Percentiles rank a stretch among this genome's conserved stretches.
phyloP scores from a whole-genome alignment of 352 stramenopile species.

The Phytophthora vignae region DNA sequence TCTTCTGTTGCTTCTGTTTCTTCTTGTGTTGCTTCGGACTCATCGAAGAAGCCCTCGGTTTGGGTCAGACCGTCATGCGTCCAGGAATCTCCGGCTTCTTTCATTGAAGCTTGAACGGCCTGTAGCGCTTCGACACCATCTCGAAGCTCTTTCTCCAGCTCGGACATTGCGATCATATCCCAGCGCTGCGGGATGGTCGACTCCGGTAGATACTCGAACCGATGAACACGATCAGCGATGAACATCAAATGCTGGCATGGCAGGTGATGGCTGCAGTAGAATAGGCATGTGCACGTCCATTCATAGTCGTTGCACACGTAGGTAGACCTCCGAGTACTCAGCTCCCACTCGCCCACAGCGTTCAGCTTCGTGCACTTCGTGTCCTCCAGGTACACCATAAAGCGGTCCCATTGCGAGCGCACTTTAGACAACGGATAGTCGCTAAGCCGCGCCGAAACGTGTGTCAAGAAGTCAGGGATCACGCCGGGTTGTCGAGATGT shows the following conservation, averaged over 20 bases:
- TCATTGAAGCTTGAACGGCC: background rate
- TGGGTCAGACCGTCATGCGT: background rate
- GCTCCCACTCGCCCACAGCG: background rate
- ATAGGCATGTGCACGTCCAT: background rate
- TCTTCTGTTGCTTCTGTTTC: background rate
- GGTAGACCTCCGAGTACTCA: background rate
- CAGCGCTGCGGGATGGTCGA: background rate
- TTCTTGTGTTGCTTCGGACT: background rate
- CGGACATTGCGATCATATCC: background rate
- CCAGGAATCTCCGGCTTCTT: background rate
- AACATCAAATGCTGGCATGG: background rate
- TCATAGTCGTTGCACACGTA: background rate
- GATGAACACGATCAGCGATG: background rate
- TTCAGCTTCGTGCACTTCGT: background rate
- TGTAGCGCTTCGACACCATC: background rate
- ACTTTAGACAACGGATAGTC: background rate
- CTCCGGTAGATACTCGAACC: background rate
- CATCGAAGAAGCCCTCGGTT: background rate
- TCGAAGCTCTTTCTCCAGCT: background rate
- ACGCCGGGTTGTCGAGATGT: background rate
- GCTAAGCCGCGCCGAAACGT: background rate
- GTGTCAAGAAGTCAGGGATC: slow-evolving; percentile 10
- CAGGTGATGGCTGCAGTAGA: background rate
- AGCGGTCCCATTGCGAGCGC: background rate
- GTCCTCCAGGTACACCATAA: background rate